phyloP scores from a whole-genome alignment of 2,329 filamentous ascomycete species.

The Xylariaceae sp. region DNA sequence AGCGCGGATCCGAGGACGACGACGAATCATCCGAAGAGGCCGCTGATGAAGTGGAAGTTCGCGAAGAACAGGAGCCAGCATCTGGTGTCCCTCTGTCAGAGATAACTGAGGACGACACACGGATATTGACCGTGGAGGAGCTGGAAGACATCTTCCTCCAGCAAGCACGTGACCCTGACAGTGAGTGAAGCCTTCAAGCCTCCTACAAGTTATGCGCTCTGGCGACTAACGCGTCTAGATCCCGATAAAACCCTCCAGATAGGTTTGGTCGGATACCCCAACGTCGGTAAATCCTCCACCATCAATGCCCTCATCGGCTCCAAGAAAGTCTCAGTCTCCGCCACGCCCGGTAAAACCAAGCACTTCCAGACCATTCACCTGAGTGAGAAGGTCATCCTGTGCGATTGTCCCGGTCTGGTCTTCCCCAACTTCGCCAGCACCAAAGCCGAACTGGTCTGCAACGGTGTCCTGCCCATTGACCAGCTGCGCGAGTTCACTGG shows the following conservation, averaged over 20 bases:
- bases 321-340: conserved; percentile 97
- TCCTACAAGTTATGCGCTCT: not conserved
- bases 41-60: conserved; percentile 26
- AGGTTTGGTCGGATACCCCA: conserved; percentile 93
- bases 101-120: conserved; percentile 54
- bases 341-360: conserved; percentile 97
- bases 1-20: conserved; percentile 18
- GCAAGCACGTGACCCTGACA: conserved; percentile 56
- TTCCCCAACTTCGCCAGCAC: conserved; percentile 97
- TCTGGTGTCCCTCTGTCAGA: conserved; percentile 36
- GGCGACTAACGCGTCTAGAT: conserved; percentile 34
- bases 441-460: conserved; percentile 93
- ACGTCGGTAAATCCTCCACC: conserved; percentile 97
- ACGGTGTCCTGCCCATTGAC: conserved; percentile 91
- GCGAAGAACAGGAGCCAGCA: conserved; percentile 35
- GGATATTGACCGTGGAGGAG: conserved; percentile 89
- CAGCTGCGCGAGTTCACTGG: conserved; percentile 91
- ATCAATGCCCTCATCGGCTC: conserved; percentile 98
- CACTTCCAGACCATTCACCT: conserved; percentile 98
- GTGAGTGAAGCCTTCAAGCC: conserved; percentile 34
- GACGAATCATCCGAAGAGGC: conserved; percentile 27
- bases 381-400: conserved; percentile 81
- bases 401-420: conserved; percentile 96
- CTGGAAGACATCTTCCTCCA: conserved; percentile 81
- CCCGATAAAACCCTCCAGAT: conserved; percentile 70